phyloP scores from a whole-genome alignment of 1,284 basidiomycete genomes.

The Wallemia mellicola region DNA sequence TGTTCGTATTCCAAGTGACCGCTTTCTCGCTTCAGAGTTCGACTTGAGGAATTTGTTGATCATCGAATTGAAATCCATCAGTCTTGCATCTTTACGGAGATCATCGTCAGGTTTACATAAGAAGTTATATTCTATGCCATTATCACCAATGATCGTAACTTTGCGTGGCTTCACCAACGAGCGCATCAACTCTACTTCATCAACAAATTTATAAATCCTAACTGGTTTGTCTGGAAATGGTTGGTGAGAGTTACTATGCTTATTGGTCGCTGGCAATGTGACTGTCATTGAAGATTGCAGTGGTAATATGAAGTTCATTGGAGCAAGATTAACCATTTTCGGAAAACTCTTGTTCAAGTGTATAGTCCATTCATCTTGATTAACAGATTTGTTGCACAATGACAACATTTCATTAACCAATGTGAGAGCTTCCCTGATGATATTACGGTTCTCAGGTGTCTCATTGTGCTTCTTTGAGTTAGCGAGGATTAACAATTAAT shows the following conservation, averaged over 20 bases:
- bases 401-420: constrained; percentile 39
- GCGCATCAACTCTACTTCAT: constrained; percentile 70
- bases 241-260: constrained; percentile 32
- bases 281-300: constrained; percentile 77
- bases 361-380: constrained; percentile 21
- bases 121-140: constrained; percentile 68
- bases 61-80: constrained; percentile 97
- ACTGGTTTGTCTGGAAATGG: constrained; percentile 57
- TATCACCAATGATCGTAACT: constrained; percentile 50
- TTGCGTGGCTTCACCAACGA: constrained; percentile 82
- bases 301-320: constrained; percentile 49
- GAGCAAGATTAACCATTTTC: constrained; percentile 26
- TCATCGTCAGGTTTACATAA: constrained; percentile 96
- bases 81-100: constrained; percentile 75
- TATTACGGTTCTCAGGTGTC: constrained; percentile 18
- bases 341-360: constrained; percentile 37
- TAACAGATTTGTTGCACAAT: constrained; percentile 30
- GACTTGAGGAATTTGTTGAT: constrained; percentile 91
- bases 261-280: constrained; percentile 41
- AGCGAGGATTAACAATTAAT: background rate
- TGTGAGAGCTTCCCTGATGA: constrained; percentile 25
- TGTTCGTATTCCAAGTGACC: constrained; percentile 68
- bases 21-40: constrained; percentile 65
- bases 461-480: constrained; percentile 7
- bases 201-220: constrained; percentile 39